Conservation (phyloP, 441 rosid genomes). For the Euphorbia celastroides region DNA sequence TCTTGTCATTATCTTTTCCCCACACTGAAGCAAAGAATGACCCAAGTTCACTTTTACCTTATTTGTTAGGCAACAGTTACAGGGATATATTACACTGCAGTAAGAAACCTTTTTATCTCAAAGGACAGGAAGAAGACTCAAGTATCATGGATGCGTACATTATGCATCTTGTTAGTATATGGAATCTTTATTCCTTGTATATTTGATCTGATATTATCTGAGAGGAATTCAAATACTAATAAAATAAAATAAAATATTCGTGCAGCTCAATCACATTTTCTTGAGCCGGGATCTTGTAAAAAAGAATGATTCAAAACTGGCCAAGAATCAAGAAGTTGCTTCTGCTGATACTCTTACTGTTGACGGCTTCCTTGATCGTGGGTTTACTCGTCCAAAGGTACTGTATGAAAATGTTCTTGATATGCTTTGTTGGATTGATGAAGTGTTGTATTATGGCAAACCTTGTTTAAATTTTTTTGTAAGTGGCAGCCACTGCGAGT, state of each 20-base stretch:
- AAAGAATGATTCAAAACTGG: constrained; percentile 69
- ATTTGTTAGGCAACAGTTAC: constrained; percentile 62
- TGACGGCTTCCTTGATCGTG: constrained; percentile 73
- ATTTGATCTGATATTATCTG: constrained; percentile 11
- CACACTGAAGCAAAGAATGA: neutral
- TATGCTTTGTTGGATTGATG: neutral
- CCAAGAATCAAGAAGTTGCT: constrained; percentile 45
- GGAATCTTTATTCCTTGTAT: constrained; percentile 14
- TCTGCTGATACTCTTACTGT: constrained; percentile 45
- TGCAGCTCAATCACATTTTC: constrained; percentile 93
- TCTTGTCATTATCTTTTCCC: neutral
- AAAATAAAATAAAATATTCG: constrained; percentile 22
- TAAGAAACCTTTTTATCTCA: constrained; percentile 76
- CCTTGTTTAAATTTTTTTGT: neutral
- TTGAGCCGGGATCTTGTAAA: constrained; percentile 66
- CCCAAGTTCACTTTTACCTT: neutral
- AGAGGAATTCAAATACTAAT: constrained; percentile 13
- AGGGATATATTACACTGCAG: constrained; percentile 75
- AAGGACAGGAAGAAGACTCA: constrained; percentile 76
- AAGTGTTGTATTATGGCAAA: neutral
- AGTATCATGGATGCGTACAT: constrained; percentile 71
- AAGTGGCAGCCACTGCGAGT: neutral
- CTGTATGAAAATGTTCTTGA: constrained; percentile 16
- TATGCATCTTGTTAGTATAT: constrained; percentile 70
- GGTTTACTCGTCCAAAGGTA: constrained; percentile 99